Percentiles rank a stretch among this genome's conserved stretches.
phyloP scores from a whole-genome alignment of 2,329 filamentous ascomycete species.

The Fusarium pseudoanthophilum region DNA sequence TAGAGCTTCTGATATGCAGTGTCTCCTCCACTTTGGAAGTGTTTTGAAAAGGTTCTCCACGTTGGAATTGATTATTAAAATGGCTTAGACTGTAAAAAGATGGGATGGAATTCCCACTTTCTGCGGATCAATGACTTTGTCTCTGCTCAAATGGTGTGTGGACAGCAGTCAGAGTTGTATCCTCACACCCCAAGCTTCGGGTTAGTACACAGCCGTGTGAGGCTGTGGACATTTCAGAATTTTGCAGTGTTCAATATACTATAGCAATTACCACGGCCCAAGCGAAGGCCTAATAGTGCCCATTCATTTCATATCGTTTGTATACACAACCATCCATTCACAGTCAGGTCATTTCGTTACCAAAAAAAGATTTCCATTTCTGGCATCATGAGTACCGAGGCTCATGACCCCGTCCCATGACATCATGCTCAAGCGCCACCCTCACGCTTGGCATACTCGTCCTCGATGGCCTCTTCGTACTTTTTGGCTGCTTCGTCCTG shows the following conservation, averaged over 20 bases:
- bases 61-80: constrained; percentile 13
- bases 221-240: neutral
- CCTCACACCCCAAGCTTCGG: constrained; percentile 17
- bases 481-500: constrained; percentile 57
- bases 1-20: constrained; percentile 15
- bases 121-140: constrained; percentile 4
- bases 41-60: constrained; percentile 12
- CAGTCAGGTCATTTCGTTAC: constrained; percentile 13
- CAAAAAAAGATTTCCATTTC: constrained; percentile 4
- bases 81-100: constrained; percentile 7
- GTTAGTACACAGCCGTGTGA: neutral
- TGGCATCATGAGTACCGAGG: constrained; percentile 25
- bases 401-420: constrained; percentile 38
- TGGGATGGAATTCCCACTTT: constrained; percentile 22
- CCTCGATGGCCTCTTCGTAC: constrained; percentile 71
- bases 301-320: constrained; percentile 8
- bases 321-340: neutral
- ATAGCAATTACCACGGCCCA: constrained; percentile 14
- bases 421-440: constrained; percentile 63
- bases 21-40: constrained; percentile 26
- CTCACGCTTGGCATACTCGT: constrained; percentile 72
- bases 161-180: neutral
- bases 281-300: constrained; percentile 4
- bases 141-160: constrained; percentile 17
- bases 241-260: neutral